Conservation (phyloP, 2,329 filamentous ascomycete species). For the Conoideocrella luteorostrata region DNA sequence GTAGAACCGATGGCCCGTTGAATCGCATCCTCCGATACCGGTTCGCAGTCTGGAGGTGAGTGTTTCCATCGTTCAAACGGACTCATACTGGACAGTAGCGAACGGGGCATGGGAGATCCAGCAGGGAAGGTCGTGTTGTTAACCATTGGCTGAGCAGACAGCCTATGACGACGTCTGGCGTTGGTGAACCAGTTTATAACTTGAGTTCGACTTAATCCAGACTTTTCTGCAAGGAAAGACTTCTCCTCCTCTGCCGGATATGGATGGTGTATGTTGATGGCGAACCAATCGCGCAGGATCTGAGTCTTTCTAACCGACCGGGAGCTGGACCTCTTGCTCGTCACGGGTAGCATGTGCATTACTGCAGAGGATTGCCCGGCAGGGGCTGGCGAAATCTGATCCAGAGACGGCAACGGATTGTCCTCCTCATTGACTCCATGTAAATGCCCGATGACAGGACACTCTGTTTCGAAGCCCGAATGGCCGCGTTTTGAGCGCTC, state of each 20-base stretch:
- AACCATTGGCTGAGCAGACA: constrained; percentile 22
- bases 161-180: constrained; percentile 39
- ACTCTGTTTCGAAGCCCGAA: constrained; percentile 38
- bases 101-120: constrained; percentile 37
- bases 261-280: constrained; percentile 36
- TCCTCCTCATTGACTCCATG: constrained; percentile 40
- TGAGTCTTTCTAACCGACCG: constrained; percentile 39
- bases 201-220: constrained; percentile 38
- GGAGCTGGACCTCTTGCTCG: constrained; percentile 27
- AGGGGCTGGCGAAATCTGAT: background rate
- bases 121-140: constrained; percentile 24
- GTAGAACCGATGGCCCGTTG: constrained; percentile 22
- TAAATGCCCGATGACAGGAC: constrained; percentile 41
- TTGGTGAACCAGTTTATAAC: constrained; percentile 47
- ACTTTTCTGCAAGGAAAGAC: constrained; percentile 29
- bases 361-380: background rate
- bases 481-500: constrained; percentile 36
- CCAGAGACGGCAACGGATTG: constrained; percentile 7
- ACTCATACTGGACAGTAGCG: constrained; percentile 29
- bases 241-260: constrained; percentile 44
- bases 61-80: constrained; percentile 37
- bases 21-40: constrained; percentile 32
- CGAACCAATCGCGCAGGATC: constrained; percentile 39
- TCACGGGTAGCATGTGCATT: constrained; percentile 11
- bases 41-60: constrained; percentile 40